Conservation (phyloP, 371 early-diverging fungal species). For the Paramicrosporidium saccamoebae region DNA sequence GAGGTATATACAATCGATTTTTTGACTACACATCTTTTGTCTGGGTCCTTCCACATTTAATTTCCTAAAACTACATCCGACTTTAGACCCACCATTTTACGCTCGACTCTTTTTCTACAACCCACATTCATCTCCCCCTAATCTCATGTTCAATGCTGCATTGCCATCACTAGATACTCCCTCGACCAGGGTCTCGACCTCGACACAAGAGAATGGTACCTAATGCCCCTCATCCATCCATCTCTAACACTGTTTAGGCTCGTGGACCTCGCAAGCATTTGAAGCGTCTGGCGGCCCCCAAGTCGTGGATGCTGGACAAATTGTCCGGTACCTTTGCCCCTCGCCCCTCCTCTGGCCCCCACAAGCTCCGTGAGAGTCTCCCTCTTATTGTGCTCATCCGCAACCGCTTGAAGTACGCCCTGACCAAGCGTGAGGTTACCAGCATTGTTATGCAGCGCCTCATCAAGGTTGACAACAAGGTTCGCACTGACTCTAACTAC, state of each 20-base stretch:
- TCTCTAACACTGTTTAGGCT: slow-evolving; percentile 30
- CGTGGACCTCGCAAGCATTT: slow-evolving; percentile 98
- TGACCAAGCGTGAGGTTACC: slow-evolving; percentile 86
- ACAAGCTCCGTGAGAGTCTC: slow-evolving; percentile 95
- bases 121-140: no score
- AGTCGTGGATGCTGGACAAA: slow-evolving; percentile 99
- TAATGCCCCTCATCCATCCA: no score
- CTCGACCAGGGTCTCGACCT: no score
- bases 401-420: slow-evolving; percentile 94
- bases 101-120: no score
- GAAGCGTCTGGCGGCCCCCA: slow-evolving; percentile 97
- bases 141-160: no score
- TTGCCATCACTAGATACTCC: no score
- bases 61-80: no score
- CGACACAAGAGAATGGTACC: no score
- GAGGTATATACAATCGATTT: no score
- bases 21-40: no score
- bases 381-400: slow-evolving; percentile 93
- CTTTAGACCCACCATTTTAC: no score
- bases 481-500: slow-evolving; percentile 89
- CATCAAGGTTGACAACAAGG: slow-evolving; percentile 96
- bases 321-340: slow-evolving; percentile 91
- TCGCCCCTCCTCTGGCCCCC: slow-evolving; percentile 92
- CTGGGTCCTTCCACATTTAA: no score
- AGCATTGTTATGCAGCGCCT: slow-evolving; percentile 90